phyloP scores from a whole-genome alignment of 2,329 filamentous ascomycete genomes.

The Colletotrichum spaethianum region DNA sequence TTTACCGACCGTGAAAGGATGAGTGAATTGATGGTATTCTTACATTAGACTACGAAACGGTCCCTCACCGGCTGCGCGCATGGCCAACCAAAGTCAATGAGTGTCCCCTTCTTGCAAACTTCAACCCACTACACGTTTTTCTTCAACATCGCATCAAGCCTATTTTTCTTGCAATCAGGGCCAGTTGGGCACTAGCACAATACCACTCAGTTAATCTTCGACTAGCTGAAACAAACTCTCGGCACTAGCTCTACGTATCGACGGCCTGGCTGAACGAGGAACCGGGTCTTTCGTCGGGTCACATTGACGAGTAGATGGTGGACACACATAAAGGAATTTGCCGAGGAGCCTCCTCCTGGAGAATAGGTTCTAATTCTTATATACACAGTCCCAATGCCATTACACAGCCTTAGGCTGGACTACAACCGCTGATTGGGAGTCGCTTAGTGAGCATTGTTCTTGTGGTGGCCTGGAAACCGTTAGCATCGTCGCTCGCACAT shows the following conservation, averaged over 20 bases:
- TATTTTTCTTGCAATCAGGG: neutral
- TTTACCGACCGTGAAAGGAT: neutral
- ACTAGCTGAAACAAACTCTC: slow-evolving; percentile 37
- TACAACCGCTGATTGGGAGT: slow-evolving; percentile 24
- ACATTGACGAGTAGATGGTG: neutral
- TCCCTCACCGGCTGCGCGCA: neutral
- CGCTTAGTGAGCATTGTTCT: slow-evolving; percentile 98
- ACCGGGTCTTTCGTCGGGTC: neutral
- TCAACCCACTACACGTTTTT: neutral
- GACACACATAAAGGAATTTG: slow-evolving; percentile 29
- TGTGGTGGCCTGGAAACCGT: slow-evolving; percentile 87
- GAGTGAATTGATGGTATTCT: neutral
- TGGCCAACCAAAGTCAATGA: neutral
- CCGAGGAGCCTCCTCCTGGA: slow-evolving; percentile 34
- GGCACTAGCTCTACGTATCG: slow-evolving; percentile 9
- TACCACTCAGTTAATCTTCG: slow-evolving; percentile 14
- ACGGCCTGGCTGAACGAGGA: slow-evolving; percentile 1
- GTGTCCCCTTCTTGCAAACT: neutral
- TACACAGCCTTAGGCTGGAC: slow-evolving; percentile 35
- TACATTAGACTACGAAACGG: neutral
- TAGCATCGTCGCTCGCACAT: slow-evolving; percentile 38
- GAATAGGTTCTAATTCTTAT: slow-evolving; percentile 43
- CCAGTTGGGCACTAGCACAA: slow-evolving; percentile 20
- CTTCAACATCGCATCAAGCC: neutral
- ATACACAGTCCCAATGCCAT: slow-evolving; percentile 42